phyloP scores from a whole-genome alignment of 495 filamentous ascomycete species.

The Aspergillus indologenus region DNA sequence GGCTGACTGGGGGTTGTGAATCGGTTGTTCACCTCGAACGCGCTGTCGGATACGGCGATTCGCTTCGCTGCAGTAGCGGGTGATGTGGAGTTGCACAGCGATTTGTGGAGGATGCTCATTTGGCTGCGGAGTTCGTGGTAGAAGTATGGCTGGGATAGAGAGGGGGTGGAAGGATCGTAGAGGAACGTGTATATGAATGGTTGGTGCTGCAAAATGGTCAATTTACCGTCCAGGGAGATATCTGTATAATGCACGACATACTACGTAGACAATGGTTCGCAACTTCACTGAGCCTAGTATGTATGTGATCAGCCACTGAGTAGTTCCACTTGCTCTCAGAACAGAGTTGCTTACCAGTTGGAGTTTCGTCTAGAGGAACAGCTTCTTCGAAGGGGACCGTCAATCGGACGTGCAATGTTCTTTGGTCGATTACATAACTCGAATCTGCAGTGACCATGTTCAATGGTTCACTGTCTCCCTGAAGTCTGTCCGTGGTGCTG shows the following conservation, averaged over 20 bases:
- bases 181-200: slow-evolving; percentile 93
- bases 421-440: slow-evolving; percentile 45
- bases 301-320: slow-evolving; percentile 3
- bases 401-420: slow-evolving; percentile 49
- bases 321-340: neutral
- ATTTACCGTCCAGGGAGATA: neutral
- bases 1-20: slow-evolving; percentile 37
- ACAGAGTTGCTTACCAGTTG: slow-evolving; percentile 14
- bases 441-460: slow-evolving; percentile 18
- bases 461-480: slow-evolving; percentile 28
- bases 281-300: slow-evolving; percentile 43
- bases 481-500: slow-evolving; percentile 32
- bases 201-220: slow-evolving; percentile 47
- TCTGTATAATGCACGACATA: slow-evolving; percentile 25
- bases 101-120: slow-evolving; percentile 71
- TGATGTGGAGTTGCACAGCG: slow-evolving; percentile 65
- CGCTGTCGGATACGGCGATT: slow-evolving; percentile 35
- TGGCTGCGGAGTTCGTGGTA: slow-evolving; percentile 83
- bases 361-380: slow-evolving; percentile 15
- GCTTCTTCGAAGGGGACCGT: slow-evolving; percentile 14
- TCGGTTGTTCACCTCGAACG: slow-evolving; percentile 25
- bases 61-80: slow-evolving; percentile 48
- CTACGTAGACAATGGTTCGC: slow-evolving; percentile 69
- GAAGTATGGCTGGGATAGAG: slow-evolving; percentile 63
- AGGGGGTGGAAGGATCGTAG: slow-evolving; percentile 67